phyloP scores from a whole-genome alignment of 2,329 filamentous ascomycete genomes.

The Plectosphaerella cucumerina region DNA sequence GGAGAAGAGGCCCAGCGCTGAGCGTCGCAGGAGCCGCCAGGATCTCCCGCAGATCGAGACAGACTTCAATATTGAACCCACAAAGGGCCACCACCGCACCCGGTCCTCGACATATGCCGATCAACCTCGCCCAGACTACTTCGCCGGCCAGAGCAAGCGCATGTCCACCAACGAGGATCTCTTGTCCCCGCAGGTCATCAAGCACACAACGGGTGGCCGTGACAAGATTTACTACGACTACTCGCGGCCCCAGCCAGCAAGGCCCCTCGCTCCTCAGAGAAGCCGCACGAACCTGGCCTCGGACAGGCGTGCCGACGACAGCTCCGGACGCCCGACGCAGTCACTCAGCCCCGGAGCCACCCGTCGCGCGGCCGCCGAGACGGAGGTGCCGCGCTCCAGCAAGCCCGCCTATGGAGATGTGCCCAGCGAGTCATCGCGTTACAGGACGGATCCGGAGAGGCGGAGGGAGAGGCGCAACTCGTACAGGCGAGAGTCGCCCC shows the following conservation, averaged over 20 bases:
- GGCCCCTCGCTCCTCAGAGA: slow-evolving; percentile 23
- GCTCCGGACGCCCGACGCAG: slow-evolving; percentile 20
- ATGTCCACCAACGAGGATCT: slow-evolving; percentile 26
- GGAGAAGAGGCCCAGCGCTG: slow-evolving; percentile 14
- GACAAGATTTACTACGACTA: slow-evolving; percentile 37
- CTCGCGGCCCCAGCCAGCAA: slow-evolving; percentile 13
- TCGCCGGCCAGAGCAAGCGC: slow-evolving; percentile 19
- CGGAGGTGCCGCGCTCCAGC: slow-evolving; percentile 19
- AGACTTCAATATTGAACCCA: slow-evolving; percentile 21
- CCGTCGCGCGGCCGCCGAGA: slow-evolving; percentile 20
- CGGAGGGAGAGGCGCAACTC: slow-evolving; percentile 19
- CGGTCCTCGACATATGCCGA: slow-evolving; percentile 27
- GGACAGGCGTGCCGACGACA: slow-evolving; percentile 18
- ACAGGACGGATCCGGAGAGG: slow-evolving; percentile 19
- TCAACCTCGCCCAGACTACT: slow-evolving; percentile 25
- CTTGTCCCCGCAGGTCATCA: slow-evolving; percentile 38
- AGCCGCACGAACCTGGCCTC: slow-evolving; percentile 22
- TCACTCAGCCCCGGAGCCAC: slow-evolving; percentile 16
- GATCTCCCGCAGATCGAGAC: slow-evolving; percentile 44
- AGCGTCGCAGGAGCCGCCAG: slow-evolving; percentile 29
- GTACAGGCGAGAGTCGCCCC: slow-evolving; percentile 18
- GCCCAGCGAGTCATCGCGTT: slow-evolving; percentile 17
- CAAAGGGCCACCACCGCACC: slow-evolving; percentile 26
- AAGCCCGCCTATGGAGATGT: slow-evolving; percentile 28
- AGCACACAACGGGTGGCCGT: slow-evolving; percentile 33